Evolutionary conservation across 306 rosid species (phyloP).

Genomic region (Betula pendula): DNA sequence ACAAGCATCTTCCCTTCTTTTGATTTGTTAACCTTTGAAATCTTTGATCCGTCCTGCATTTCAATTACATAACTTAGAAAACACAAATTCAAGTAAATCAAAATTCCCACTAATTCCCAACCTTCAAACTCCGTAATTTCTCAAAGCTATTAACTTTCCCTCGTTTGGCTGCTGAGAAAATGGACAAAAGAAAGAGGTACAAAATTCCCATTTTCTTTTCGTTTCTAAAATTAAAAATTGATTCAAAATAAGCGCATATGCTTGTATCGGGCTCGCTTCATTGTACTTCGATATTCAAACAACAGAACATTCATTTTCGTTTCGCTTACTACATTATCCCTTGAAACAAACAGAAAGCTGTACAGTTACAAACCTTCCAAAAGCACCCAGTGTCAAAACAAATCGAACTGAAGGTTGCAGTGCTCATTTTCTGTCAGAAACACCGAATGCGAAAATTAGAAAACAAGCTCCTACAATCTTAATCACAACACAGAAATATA

Average conservation of each 20-base stretch:
- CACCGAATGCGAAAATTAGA: slow-evolving; percentile 5
- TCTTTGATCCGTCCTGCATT: slow-evolving; percentile 34
- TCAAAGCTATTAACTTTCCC: not conserved
- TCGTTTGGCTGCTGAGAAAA: not conserved
- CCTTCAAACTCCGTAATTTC: not conserved
- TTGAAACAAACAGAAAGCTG: slow-evolving; percentile 6
- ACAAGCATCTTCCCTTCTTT: slow-evolving; percentile 46
- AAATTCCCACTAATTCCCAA: not conserved
- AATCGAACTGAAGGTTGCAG: slow-evolving; percentile 37
- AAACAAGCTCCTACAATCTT: not conserved
- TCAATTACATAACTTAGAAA: not conserved
- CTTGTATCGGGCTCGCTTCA: not conserved
- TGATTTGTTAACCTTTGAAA: slow-evolving; percentile 35
- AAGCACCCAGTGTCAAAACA: slow-evolving; percentile 32
- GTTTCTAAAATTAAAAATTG: not conserved
- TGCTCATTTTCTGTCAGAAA: slow-evolving; percentile 36
- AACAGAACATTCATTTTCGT: not conserved
- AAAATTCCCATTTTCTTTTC: not conserved
- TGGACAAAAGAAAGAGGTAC: not conserved
- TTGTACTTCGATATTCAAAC: not conserved
- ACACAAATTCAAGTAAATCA: slow-evolving; percentile 4
- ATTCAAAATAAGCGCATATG: not conserved
- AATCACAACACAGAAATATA: not conserved
- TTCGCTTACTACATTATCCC: not conserved
- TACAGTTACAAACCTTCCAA: slow-evolving; percentile 51